These are phyloP conservation scores for Didymosphaeria variabile DNA, from an alignment of 2,329 filamentous ascomycete species.

Conservation along the genomic window DNA sequence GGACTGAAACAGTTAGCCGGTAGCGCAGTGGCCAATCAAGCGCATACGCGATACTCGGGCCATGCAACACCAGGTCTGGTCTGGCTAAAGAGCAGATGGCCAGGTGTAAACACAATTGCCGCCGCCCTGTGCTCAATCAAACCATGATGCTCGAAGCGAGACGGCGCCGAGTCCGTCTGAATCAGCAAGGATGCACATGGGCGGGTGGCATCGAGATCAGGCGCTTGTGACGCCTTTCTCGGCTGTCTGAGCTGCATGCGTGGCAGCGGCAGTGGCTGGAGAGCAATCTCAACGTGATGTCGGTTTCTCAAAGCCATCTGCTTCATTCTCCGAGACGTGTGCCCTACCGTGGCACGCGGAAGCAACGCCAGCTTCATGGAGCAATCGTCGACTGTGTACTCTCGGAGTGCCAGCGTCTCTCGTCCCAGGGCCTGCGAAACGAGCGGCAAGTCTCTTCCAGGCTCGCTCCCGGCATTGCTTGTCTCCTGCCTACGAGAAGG, in stretches of 20 bases:
- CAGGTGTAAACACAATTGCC: too few species aligned
- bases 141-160: background rate
- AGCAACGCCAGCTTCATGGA: background rate
- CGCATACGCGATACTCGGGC: constrained; percentile 5
- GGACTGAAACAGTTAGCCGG: constrained; percentile 14
- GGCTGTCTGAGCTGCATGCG: constrained; percentile 15
- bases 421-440: background rate
- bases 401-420: background rate
- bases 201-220: constrained; percentile 22
- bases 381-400: background rate
- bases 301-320: constrained; percentile 20
- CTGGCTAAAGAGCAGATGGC: constrained; percentile 19
- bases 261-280: constrained; percentile 20
- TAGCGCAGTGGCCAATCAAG: constrained; percentile 21
- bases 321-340: constrained; percentile 23
- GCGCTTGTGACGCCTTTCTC: constrained; percentile 26
- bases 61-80: constrained; percentile 5
- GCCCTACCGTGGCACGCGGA: constrained; percentile 6
- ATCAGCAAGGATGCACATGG: background rate
- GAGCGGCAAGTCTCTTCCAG: constrained; percentile 11
- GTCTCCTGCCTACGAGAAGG: constrained; percentile 8
- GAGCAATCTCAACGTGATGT: constrained; percentile 18
- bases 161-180: background rate
- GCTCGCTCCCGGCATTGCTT: constrained; percentile 7
- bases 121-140: too few species aligned